A percentile compares a stretch with the other conserved stretches of the same genome.
Conservation (phyloP, 345 rosid genomes). For the Syzygium aqueum region DNA sequence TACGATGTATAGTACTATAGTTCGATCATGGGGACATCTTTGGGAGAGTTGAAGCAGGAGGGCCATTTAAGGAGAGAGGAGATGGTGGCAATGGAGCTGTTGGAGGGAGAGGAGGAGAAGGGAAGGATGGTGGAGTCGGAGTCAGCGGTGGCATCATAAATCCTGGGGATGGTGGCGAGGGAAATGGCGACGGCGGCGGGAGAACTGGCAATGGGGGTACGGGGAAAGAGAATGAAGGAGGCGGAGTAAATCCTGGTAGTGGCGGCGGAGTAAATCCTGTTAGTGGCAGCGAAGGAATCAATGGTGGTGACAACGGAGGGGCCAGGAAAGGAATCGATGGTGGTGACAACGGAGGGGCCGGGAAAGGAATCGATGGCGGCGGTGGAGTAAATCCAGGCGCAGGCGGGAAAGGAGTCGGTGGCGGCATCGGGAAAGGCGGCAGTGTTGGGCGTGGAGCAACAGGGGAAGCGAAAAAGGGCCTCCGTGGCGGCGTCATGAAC, state of each 20-base stretch:
- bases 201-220: conserved; percentile 18
- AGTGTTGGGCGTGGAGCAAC: too few relatives aligned
- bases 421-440: background rate
- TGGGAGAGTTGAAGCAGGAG: background rate
- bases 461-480: background rate
- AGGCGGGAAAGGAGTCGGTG: background rate
- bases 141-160: background rate
- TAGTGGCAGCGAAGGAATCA: background rate
- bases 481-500: background rate
- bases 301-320: background rate
- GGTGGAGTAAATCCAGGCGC: conserved; percentile 20
- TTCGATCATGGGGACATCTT: background rate
- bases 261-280: conserved; percentile 2
- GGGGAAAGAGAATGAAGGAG: conserved; percentile 13
- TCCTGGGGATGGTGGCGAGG: background rate
- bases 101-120: background rate
- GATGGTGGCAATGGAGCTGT: background rate
- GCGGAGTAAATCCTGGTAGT: conserved; percentile 22
- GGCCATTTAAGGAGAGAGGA: background rate
- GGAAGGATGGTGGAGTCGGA: background rate
- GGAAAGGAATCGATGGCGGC: conserved; percentile 8
- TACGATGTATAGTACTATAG: background rate
- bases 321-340: conserved; percentile 1
- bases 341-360: background rate
- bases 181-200: background rate